Evolutionary conservation across 129 eudicot species (phyloP).

Genomic region (Flaveria robusta): DNA sequence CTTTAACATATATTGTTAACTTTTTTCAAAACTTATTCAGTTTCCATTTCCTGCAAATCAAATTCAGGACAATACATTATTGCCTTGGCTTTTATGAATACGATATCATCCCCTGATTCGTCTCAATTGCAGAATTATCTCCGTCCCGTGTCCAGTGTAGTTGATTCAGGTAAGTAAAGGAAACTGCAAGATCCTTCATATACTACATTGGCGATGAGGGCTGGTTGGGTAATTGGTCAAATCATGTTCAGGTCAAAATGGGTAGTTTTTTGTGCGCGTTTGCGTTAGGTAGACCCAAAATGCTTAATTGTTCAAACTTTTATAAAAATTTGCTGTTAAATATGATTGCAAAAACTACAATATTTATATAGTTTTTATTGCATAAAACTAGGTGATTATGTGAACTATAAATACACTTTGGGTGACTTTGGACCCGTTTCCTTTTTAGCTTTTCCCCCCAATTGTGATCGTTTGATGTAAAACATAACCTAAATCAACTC

Average conservation of each 20-base stretch:
- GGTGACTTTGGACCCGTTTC: background rate
- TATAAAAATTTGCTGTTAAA: background rate
- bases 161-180: constrained; percentile 31
- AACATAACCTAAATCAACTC: background rate
- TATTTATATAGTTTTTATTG: background rate
- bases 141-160: constrained; percentile 14
- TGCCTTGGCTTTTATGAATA: constrained; percentile 37
- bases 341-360: background rate
- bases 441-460: background rate
- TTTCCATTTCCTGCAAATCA: constrained; percentile 12
- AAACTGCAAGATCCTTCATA: constrained; percentile 22
- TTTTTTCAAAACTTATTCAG: background rate
- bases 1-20: constrained; percentile 6
- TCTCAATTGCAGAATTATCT: constrained; percentile 39
- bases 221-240: background rate
- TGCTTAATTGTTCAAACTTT: background rate
- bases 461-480: background rate
- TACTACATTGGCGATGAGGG: background rate
- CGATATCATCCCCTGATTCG: constrained; percentile 26
- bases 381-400: background rate
- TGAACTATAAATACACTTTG: background rate
- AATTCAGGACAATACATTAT: constrained; percentile 35
- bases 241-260: background rate
- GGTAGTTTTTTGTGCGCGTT: background rate
- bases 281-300: background rate